Conservation (phyloP, 2,329 filamentous ascomycete species). For the Byssochlamys sp. region DNA sequence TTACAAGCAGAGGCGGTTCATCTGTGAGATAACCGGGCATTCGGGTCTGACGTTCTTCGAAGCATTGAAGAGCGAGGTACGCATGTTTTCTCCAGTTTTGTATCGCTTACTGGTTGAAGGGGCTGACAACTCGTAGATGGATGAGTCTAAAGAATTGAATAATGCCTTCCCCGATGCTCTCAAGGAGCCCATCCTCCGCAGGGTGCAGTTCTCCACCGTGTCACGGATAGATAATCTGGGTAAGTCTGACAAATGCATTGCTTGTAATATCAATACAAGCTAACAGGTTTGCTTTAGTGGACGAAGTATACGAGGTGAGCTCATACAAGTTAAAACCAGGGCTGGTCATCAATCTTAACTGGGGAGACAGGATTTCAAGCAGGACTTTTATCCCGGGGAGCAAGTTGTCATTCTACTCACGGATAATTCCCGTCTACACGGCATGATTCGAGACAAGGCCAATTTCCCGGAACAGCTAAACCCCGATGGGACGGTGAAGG, state of each 20-base stretch:
- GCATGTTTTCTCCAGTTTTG: constrained; percentile 23
- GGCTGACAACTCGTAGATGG: constrained; percentile 44
- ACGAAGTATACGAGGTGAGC: constrained; percentile 41
- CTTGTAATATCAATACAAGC: constrained; percentile 1
- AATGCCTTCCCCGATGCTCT: constrained; percentile 83
- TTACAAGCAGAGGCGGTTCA: constrained; percentile 86
- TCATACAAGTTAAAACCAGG: neutral
- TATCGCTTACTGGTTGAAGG: constrained; percentile 2
- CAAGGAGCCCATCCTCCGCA: constrained; percentile 79
- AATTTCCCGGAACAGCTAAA: constrained; percentile 53
- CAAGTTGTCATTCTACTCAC: constrained; percentile 63
- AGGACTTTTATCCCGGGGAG: constrained; percentile 85
- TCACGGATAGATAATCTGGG: constrained; percentile 77
- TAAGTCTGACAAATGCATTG: constrained; percentile 22
- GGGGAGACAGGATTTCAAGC: constrained; percentile 59
- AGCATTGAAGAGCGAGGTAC: constrained; percentile 79
- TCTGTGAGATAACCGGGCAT: constrained; percentile 90
- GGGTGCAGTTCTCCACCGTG: constrained; percentile 81
- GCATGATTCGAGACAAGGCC: constrained; percentile 75
- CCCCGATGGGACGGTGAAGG: constrained; percentile 59
- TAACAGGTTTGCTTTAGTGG: constrained; percentile 29
- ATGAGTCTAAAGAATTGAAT: constrained; percentile 79
- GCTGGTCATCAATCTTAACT: constrained; percentile 6
- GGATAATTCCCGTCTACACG: constrained; percentile 60
- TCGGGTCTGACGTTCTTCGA: constrained; percentile 87